Conservation (phyloP, 306 rosid species). For the Acacia confusa region DNA sequence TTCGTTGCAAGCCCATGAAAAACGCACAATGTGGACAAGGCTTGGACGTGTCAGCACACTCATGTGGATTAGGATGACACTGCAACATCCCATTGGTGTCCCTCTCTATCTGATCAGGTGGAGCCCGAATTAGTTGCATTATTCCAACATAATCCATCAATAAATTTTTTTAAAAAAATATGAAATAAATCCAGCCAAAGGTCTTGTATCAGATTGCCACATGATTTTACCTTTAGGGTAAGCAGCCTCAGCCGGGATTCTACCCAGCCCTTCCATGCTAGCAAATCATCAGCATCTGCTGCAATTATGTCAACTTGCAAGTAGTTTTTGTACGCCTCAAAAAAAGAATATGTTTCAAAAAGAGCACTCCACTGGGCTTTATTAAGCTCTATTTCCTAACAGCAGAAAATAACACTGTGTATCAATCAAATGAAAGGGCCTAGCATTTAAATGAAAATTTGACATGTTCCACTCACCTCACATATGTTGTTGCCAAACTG, state of each 20-base stretch:
- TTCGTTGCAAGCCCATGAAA: conserved; percentile 98
- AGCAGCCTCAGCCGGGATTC: conserved; percentile 63
- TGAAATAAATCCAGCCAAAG: conserved; percentile 18
- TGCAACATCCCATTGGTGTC: conserved; percentile 92
- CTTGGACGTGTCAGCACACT: conserved; percentile 70
- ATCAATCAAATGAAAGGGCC: conserved; percentile 25
- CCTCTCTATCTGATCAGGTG: conserved; percentile 78
- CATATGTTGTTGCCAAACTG: conserved; percentile 70
- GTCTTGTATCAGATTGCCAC: conserved; percentile 13
- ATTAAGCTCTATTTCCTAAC: conserved; percentile 86
- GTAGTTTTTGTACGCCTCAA: conserved; percentile 92
- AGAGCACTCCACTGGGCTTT: conserved; percentile 88
- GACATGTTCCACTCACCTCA: conserved; percentile 58
- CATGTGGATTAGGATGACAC: conserved; percentile 95
- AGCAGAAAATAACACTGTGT: conserved; percentile 12
- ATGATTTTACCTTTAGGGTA: conserved; percentile 66
- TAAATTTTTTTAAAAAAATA: conserved; percentile 4
- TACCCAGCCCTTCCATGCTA: conserved; percentile 65
- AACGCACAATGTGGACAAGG: conserved; percentile 86
- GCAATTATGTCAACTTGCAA: conserved; percentile 91
- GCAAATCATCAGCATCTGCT: conserved; percentile 69
- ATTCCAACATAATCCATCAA: conserved; percentile 15
- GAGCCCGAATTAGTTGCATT: conserved; percentile 16
- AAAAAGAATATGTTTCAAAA: conserved; percentile 76
- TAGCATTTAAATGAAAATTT: conserved; percentile 2